Conservation (phyloP, 306 rosid species). For the Gastrolobium bilobum region DNA sequence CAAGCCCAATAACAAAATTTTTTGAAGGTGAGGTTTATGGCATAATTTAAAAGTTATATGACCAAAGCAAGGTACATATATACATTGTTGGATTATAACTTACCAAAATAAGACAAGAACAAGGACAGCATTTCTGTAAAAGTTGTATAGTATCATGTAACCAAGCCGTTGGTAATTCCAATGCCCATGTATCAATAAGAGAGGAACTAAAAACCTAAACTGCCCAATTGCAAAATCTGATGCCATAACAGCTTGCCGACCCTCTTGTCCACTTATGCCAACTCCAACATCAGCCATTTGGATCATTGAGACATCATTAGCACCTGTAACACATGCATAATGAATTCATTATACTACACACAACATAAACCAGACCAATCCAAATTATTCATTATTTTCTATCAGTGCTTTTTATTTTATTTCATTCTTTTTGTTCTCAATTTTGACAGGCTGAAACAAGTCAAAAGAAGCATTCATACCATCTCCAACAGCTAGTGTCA, state of each 20-base stretch:
- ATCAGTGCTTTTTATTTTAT: neutral
- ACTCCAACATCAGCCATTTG: constrained; percentile 99
- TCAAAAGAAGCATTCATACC: constrained; percentile 58
- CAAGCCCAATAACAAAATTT: constrained; percentile 17
- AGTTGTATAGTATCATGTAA: constrained; percentile 93
- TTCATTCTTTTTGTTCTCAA: neutral
- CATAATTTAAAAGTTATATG: constrained; percentile 6
- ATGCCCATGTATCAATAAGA: constrained; percentile 92
- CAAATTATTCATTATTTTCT: constrained; percentile 18
- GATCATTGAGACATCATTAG: constrained; percentile 98
- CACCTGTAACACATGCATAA: constrained; percentile 63
- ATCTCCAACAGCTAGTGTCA: constrained; percentile 98
- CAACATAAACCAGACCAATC: neutral
- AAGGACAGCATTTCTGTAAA: constrained; percentile 93
- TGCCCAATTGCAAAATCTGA: constrained; percentile 99
- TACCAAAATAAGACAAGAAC: constrained; percentile 95
- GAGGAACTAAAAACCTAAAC: constrained; percentile 90
- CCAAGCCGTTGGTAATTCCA: constrained; percentile 98
- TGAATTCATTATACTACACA: constrained; percentile 12
- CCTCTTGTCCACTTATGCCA: constrained; percentile 98
- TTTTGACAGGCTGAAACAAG: constrained; percentile 12
- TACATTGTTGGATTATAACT: constrained; percentile 49
- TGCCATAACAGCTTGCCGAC: constrained; percentile 99
- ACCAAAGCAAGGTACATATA: constrained; percentile 13
- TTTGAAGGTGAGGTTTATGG: constrained; percentile 27